Evolutionary conservation across 805 yeast genomes (phyloP).

Genomic region (Metschnikowia vanudenii): DNA sequence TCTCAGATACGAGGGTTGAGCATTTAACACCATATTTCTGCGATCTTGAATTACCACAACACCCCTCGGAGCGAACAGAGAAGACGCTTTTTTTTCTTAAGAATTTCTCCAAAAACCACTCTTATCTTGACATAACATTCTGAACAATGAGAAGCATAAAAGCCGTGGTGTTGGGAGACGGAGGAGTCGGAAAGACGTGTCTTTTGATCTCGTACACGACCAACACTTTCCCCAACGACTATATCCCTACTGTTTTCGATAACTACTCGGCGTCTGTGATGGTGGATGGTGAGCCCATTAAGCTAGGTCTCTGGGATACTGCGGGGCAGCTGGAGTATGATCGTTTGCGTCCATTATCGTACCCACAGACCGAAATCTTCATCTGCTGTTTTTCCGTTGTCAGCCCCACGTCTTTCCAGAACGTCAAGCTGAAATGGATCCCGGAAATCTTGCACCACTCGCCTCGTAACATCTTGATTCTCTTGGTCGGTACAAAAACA

Average conservation of each 20-base stretch:
- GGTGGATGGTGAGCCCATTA: slow-evolving; percentile 77
- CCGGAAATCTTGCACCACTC: slow-evolving; percentile 88
- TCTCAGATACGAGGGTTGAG: too few relatives aligned
- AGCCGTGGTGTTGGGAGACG: slow-evolving; percentile 94
- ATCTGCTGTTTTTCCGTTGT: slow-evolving; percentile 82
- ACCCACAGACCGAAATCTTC: slow-evolving; percentile 90
- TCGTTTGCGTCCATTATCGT: slow-evolving; percentile 81
- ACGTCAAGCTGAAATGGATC: slow-evolving; percentile 71
- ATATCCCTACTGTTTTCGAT: slow-evolving; percentile 92
- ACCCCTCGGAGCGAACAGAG: too few relatives aligned
- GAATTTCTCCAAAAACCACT: too few relatives aligned
- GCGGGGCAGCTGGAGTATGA: slow-evolving; percentile 95
- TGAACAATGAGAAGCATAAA: slow-evolving; percentile 73
- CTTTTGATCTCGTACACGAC: slow-evolving; percentile 85
- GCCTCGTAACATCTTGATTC: slow-evolving; percentile 61
- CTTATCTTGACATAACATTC: background rate
- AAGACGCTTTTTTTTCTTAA: too few relatives aligned
- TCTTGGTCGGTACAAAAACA: slow-evolving; percentile 84
- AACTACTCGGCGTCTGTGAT: slow-evolving; percentile 85
- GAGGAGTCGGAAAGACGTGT: slow-evolving; percentile 94
- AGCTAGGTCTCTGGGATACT: slow-evolving; percentile 91
- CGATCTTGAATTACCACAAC: too few relatives aligned
- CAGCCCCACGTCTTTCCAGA: slow-evolving; percentile 75
- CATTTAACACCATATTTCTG: too few relatives aligned
- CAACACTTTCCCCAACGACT: slow-evolving; percentile 89